phyloP scores from a whole-genome alignment of 2,329 filamentous ascomycete genomes.

The Ophiobolus disseminans region DNA sequence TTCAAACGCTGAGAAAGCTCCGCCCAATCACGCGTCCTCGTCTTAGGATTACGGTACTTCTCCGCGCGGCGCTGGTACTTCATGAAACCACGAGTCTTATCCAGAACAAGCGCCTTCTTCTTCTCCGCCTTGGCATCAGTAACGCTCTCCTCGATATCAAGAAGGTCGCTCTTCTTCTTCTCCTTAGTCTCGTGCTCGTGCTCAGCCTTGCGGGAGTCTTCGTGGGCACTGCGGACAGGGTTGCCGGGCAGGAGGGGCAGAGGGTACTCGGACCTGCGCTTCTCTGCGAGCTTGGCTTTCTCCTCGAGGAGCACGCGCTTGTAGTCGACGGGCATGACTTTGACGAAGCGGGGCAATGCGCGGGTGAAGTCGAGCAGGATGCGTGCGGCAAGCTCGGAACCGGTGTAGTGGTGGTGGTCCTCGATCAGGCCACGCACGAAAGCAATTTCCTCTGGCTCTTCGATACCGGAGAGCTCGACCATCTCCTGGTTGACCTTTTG shows the following conservation, averaged over 20 bases:
- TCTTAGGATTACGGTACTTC: conserved; percentile 87
- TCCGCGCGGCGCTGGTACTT: conserved; percentile 91
- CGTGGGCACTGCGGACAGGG: conserved; percentile 60
- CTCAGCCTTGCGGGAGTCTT: conserved; percentile 61
- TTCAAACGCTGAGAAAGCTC: conserved; percentile 87
- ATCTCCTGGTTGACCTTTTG: conserved; percentile 97
- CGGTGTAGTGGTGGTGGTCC: conserved; percentile 97
- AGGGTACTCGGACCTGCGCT: conserved; percentile 83
- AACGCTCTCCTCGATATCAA: conserved; percentile 90
- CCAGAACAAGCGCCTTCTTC: conserved; percentile 89
- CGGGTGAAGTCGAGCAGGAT: conserved; percentile 95
- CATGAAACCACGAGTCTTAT: conserved; percentile 98
- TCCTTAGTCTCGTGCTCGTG: conserved; percentile 68
- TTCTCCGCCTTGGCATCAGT: conserved; percentile 85
- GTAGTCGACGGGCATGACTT: conserved; percentile 93
- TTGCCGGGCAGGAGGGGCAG: conserved; percentile 77
- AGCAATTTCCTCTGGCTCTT: conserved; percentile 87
- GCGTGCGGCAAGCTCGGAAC: conserved; percentile 90
- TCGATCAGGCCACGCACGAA: conserved; percentile 91
- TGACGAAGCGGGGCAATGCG: conserved; percentile 87
- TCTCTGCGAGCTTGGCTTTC: conserved; percentile 81
- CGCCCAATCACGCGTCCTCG: conserved; percentile 89
- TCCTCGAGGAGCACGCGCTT: conserved; percentile 90
- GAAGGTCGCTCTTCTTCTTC: conserved; percentile 71
- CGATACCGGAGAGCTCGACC: conserved; percentile 86